Base-by-base conservation (phyloP, 2,329 filamentous ascomycete species). In the Lasiodiplodia theobromae region DNA sequence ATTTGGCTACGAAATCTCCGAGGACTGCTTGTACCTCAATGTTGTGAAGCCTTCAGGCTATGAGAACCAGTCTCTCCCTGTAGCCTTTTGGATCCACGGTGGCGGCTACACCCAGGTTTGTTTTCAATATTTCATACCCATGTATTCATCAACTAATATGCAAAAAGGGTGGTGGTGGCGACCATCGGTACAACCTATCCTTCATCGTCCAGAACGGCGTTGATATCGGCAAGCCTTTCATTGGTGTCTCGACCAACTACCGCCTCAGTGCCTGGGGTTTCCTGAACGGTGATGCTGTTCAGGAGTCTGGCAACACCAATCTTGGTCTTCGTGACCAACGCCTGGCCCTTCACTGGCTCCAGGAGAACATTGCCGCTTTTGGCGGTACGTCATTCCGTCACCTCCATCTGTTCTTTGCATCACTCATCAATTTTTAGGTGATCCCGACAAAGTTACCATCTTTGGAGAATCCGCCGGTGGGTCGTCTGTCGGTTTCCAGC, bases 181-280 rank as follows among this genome's bases (percentile, higher is more conserved):
- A 78, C 69, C 80, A 84, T 5, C 84, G 88, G 66, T 91, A 91
- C 75, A 91, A 91, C 72, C 80, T 89, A 69, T 86, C 85, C 16
- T 87, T 85, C 69, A 84, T 90, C 57, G 86, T 91, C 7, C 75
- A 84, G 65, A 80, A 83, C 11, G 76, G 74, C 63, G 76, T 78
- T n/a, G 76, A 77, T 16, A 75, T 79, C 44, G 77, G 77, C 10
- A 73, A 78, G 44, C 77, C 77, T 2, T 77, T 80, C 37, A 74
- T 80, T 60, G 78, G 72, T 8, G 73, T 76, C 11, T 78, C 76
- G 23, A 79, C 78, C 71, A 80, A 80, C 68, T 80, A 80, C 63
- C 85, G 91, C 11, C 83, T 92, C 60, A 88, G 88, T 2, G 86
- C 87, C 5, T 85, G 93, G 74, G 92, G 92, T 0, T 93, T 95